A percentile compares a stretch with the other conserved stretches of the same genome.
These are phyloP conservation scores for Spinellus fusiger DNA, from an alignment of 192 early-diverging fungal genomes.

Conservation along the genomic window DNA sequence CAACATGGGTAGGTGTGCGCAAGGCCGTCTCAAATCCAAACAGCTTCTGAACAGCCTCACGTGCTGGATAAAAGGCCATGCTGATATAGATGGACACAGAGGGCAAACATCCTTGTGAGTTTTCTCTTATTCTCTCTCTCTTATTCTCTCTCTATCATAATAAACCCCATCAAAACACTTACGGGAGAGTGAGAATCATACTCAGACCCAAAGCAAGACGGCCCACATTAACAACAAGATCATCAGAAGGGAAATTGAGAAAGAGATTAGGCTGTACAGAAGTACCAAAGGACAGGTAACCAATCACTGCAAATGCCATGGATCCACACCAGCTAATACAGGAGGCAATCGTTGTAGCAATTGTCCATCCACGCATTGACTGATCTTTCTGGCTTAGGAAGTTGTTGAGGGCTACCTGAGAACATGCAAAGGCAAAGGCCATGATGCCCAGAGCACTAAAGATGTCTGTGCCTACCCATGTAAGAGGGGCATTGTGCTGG, in stretches of 20 bases:
- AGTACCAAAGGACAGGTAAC: constrained; percentile 57
- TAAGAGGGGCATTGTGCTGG: constrained; percentile 41
- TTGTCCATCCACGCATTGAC: constrained; percentile 42
- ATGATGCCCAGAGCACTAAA: constrained; percentile 62
- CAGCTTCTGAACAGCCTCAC: constrained; percentile 40
- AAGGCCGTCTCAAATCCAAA: constrained; percentile 38
- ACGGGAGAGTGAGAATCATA: constrained; percentile 56
- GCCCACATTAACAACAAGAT: constrained; percentile 52
- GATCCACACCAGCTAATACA: constrained; percentile 45
- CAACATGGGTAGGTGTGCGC: constrained; percentile 18
- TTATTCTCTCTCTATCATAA: not conserved
- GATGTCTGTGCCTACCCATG: constrained; percentile 50
- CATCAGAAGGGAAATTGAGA: constrained; percentile 55
- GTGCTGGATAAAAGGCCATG: constrained; percentile 42
- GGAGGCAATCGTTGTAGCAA: constrained; percentile 43
- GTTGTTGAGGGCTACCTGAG: constrained; percentile 57
- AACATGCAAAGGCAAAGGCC: constrained; percentile 62
- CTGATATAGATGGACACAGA: not conserved
- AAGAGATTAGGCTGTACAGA: constrained; percentile 61
- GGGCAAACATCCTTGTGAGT: not conserved
- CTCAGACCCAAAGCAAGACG: constrained; percentile 53
- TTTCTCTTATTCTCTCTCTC: not conserved
- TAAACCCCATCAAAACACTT: constrained; percentile 11
- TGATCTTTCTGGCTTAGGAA: constrained; percentile 46
- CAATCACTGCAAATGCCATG: constrained; percentile 54